Evolutionary conservation across 176 grass and related monocot genomes (phyloP).

Genomic region (Thalia dealbata): DNA sequence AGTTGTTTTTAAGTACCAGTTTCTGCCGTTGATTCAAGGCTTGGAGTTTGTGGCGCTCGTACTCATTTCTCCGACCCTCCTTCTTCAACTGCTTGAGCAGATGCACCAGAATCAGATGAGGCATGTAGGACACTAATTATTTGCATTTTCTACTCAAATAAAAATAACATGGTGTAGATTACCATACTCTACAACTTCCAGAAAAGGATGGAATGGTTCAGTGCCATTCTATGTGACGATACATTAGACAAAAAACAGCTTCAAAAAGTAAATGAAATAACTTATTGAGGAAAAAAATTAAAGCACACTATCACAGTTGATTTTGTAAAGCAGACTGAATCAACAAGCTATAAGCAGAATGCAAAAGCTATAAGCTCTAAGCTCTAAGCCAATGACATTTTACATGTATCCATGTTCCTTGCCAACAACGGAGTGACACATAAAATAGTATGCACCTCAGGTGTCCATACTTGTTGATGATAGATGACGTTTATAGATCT

Average conservation of each 20-base stretch:
- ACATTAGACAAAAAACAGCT: not conserved
- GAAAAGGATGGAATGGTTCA: not conserved
- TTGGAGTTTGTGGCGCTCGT: slow-evolving; percentile 97
- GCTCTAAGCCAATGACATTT: not conserved
- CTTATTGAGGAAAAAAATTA: not conserved
- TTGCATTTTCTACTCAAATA: not conserved
- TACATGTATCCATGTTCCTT: too few relatives aligned
- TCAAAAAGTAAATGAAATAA: not conserved
- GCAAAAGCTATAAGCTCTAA: not conserved
- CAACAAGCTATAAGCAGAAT: not conserved
- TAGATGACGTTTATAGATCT: too few relatives aligned
- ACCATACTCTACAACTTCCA: not conserved
- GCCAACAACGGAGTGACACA: not conserved
- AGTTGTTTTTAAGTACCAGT: slow-evolving; percentile 33
- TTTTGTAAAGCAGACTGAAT: not conserved
- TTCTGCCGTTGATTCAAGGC: slow-evolving; percentile 96
- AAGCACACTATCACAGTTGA: not conserved
- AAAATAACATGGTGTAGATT: not conserved
- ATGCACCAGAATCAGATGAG: slow-evolving; percentile 1
- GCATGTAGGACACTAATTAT: not conserved
- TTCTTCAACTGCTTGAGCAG: slow-evolving; percentile 59
- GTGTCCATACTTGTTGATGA: not conserved
- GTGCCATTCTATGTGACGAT: not conserved
- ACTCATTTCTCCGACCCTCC: slow-evolving; percentile 96
- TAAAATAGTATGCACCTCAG: not conserved